Evolutionary conservation across 169 alveolate genomes (phyloP).

Genomic region (Cardiosporidium cionae): DNA sequence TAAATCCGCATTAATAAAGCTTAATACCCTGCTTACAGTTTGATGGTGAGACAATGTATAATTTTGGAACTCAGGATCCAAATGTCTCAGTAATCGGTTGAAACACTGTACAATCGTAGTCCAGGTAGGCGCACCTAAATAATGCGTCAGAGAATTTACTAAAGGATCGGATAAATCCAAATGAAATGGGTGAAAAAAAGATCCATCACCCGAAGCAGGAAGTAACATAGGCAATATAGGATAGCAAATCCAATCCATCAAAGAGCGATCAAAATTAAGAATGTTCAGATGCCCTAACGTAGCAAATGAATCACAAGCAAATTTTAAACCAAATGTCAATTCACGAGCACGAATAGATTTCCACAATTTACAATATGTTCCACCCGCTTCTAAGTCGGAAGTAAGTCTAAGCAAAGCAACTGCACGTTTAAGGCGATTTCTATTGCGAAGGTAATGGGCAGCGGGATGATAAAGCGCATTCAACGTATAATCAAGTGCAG

Average conservation of each 20-base stretch:
- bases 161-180: not conserved
- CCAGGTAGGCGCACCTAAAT: not conserved
- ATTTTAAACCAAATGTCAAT: slow-evolving; percentile 34
- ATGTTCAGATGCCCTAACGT: slow-evolving; percentile 22
- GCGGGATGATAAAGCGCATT: slow-evolving; percentile 11
- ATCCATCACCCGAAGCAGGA: slow-evolving; percentile 28
- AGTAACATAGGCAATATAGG: slow-evolving; percentile 33
- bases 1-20: no score
- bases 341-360: slow-evolving; percentile 35
- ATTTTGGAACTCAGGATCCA: no score
- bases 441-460: slow-evolving; percentile 13
- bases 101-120: not conserved
- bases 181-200: not conserved
- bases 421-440: slow-evolving; percentile 15
- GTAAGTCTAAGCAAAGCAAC: not conserved
- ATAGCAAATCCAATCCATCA: slow-evolving; percentile 20
- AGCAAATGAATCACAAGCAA: slow-evolving; percentile 14
- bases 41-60: no score
- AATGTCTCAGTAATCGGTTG: no score
- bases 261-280: slow-evolving; percentile 29
- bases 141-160: not conserved
- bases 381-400: not conserved
- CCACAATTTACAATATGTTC: slow-evolving; percentile 18
- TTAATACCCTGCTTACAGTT: no score
- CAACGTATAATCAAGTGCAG: not conserved